A percentile compares a stretch with the other conserved stretches of the same genome.
phyloP scores from a whole-genome alignment of 2,329 filamentous ascomycete species.

The Alternaria postmessia region DNA sequence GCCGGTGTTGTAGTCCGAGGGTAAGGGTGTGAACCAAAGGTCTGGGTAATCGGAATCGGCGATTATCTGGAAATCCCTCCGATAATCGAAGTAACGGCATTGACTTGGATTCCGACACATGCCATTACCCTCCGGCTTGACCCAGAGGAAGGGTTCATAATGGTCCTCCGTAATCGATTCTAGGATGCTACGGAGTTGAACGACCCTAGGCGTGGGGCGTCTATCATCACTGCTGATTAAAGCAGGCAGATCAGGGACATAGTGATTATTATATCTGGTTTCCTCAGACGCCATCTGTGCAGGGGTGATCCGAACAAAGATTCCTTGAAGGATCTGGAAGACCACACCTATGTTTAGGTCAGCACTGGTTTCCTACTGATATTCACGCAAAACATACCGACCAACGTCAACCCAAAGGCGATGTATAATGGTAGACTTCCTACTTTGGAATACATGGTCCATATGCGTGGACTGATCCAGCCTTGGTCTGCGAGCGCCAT shows the following conservation, averaged over 20 bases:
- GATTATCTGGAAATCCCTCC: background rate
- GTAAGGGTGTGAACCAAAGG: background rate
- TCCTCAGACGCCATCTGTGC: background rate
- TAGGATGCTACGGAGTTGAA: slow-evolving; percentile 3
- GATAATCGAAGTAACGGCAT: background rate
- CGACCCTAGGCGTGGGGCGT: background rate
- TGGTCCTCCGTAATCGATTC: background rate
- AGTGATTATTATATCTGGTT: background rate
- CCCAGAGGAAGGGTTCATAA: slow-evolving; percentile 1
- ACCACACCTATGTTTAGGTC: background rate
- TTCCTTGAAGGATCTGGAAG: background rate
- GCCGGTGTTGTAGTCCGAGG: background rate
- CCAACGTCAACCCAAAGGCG: background rate
- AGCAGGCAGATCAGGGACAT: background rate
- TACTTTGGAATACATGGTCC: slow-evolving; percentile 1
- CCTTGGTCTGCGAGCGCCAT: slow-evolving; percentile 7
- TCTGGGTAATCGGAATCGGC: background rate
- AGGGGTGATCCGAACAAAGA: background rate
- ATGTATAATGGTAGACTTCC: slow-evolving; percentile 2
- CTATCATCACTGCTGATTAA: background rate
- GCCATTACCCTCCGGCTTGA: background rate
- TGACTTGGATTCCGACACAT: background rate
- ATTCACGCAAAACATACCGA: slow-evolving; percentile 1
- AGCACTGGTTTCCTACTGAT: background rate
- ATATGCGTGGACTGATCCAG: slow-evolving; percentile 1